Base-by-base conservation (phyloP, 2,329 filamentous ascomycete genomes). In the Colletotrichum gigasporum region DNA sequence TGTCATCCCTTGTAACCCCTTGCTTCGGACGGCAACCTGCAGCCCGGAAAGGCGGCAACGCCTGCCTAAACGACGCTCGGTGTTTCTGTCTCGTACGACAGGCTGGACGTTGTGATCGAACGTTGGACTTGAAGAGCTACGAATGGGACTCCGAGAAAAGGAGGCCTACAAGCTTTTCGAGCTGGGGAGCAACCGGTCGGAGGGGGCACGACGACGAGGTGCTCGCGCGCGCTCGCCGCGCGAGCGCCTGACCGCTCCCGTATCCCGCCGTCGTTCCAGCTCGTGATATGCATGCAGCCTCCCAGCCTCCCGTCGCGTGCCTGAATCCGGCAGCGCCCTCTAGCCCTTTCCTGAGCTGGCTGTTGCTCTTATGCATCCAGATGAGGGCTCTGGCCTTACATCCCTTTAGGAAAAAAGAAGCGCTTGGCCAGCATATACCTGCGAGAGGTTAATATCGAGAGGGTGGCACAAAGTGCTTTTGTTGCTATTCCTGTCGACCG, bases 41-140 rank as follows among this genome's bases (percentile, higher is more conserved):
- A 65, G 44, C 22, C 24, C 42, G 32, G 48, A 41, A 54, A 11
- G 30, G 24, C 62, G 57, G 57, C 35, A 62, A 26, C 48, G n/a
- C 9, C 8, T 42, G 34, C 56, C 22, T 54, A 55, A 62, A 55
- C 34, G 16, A 32, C 20, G 18, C 4, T 11, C 14, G 7, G 18
- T 55, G 28, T 8, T 24, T 39, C 42, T 55, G 10, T 24, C 20
- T 50, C 10, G 56, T 62, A 30, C 34, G 10, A 51, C 56, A 6
- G 5, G 42, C 3, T 16, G 30, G 8, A 55, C 7, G 34, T 44
- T 50, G 28, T 55, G 48, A 24, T 14, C 57, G 16, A 16, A 32
- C 26, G 35, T 28, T 22, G 7, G 16, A 6, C 48, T 50, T 48
- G 24, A 30, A 18, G 34, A 18, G 35, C 14, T 44, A 35, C 28